Evolutionary conservation across 495 filamentous ascomycete species (phyloP).

Genomic region (Margaritispora aquatica): DNA sequence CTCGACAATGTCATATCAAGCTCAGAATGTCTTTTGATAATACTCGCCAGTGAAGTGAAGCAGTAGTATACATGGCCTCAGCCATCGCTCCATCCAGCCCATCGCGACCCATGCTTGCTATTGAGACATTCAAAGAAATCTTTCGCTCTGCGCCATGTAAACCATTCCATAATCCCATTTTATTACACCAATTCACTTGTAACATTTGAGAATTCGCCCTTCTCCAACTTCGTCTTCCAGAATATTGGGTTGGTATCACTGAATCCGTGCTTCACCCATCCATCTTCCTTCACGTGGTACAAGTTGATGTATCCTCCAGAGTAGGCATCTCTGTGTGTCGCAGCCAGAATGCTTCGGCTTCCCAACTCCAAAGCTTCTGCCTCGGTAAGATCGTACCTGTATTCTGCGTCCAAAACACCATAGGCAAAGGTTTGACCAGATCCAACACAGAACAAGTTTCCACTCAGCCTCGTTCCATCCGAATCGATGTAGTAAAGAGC

Average conservation of each 20-base stretch:
- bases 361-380: slow-evolving; percentile 89
- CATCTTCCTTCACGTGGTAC: slow-evolving; percentile 97
- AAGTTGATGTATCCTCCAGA: slow-evolving; percentile 98
- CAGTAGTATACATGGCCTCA: slow-evolving; percentile 24
- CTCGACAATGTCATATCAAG: too few species aligned
- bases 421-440: slow-evolving; percentile 98
- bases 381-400: slow-evolving; percentile 76
- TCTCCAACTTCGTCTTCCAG: slow-evolving; percentile 98
- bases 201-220: slow-evolving; percentile 97
- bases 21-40: slow-evolving; percentile 18
- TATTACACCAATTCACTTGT: slow-evolving; percentile 58
- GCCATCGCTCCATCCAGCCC: neutral
- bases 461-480: slow-evolving; percentile 86
- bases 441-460: slow-evolving; percentile 96
- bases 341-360: slow-evolving; percentile 86
- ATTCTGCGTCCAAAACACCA: slow-evolving; percentile 93
- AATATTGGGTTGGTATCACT: slow-evolving; percentile 92
- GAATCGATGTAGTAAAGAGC: slow-evolving; percentile 99
- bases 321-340: slow-evolving; percentile 94
- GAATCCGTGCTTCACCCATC: slow-evolving; percentile 98
- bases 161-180: too few species aligned
- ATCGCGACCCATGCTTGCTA: slow-evolving; percentile 16
- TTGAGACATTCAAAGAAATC: slow-evolving; percentile 23
- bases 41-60: slow-evolving; percentile 27
- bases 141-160: slow-evolving; percentile 6